A percentile compares a stretch with the other conserved stretches of the same genome.
Conservation (phyloP, 208 protist genomes). For the Leishmania turanica region DNA sequence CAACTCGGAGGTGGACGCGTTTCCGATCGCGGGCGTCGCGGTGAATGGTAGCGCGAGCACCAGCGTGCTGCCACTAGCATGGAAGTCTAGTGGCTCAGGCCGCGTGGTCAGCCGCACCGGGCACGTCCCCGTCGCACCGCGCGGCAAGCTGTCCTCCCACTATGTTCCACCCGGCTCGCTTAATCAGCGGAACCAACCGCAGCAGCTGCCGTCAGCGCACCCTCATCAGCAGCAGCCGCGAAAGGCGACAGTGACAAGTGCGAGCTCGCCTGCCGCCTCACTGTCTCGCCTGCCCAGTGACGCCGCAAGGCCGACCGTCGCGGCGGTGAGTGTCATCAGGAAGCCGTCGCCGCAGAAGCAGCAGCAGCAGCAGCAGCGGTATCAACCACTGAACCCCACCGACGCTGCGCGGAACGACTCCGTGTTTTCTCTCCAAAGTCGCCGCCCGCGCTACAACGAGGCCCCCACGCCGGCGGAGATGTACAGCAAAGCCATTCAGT, state of each 20-base stretch:
- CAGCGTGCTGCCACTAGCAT: conserved; percentile 57
- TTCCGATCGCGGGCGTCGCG: conserved; percentile 13
- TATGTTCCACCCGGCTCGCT: conserved; percentile 9
- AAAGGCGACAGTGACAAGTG: neutral
- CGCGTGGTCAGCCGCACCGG: conserved; percentile 40
- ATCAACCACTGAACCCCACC: neutral
- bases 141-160: conserved; percentile 29
- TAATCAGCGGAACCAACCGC: neutral
- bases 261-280: neutral
- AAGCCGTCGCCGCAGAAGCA: neutral
- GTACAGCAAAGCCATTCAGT: neutral
- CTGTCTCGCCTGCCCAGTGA: neutral
- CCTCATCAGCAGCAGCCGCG: neutral
- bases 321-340: neutral
- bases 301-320: neutral
- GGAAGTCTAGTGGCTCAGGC: conserved; percentile 61
- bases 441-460: neutral
- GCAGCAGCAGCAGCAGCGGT: neutral
- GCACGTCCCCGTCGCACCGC: conserved; percentile 25
- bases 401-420: conserved; percentile 1
- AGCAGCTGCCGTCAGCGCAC: neutral
- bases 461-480: conserved; percentile 3
- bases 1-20: neutral
- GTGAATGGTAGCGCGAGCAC: conserved; percentile 24
- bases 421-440: conserved; percentile 8